Base-by-base conservation (phyloP, 2,329 filamentous ascomycete species). In the Eurotiales sp. region DNA sequence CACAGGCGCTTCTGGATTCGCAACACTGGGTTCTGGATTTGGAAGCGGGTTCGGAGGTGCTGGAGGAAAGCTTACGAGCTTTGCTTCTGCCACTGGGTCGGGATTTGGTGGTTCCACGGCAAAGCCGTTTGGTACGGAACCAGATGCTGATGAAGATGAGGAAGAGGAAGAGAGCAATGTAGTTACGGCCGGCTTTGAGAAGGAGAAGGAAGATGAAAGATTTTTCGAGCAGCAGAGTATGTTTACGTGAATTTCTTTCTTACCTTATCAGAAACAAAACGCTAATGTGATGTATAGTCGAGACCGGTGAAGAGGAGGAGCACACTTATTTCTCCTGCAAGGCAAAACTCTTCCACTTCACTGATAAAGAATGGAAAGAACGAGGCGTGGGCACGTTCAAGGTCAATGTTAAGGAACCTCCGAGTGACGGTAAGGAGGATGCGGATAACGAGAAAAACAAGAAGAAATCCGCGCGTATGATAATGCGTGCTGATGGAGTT, bases 401-500 rank as follows among this genome's bases (percentile, higher is more conserved):
- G 72, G 79, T 96, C 66, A 96, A 96, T 62, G 84, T 86, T 12
- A 81, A 82, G 2, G 77, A 81, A 57, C 81, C 77, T 52, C 74
- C 81, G 4, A 76, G 79, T 21, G 77, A 80, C 36, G 77, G 84
- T 53, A 77, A 82, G 51, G 79, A 66, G 47, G 68, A 69, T 32
- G 67, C 63, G 40, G 41, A 46, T 14, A 25, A 32, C 6, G 30
- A 30, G 8, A 45, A 27, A n/a, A 41, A 34, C 22, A 42, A 42
- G 17, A 51, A 51, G 23, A 41, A 51, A 17, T 76, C 74, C 55
- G 80, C 86, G 21, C 86, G 92, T 37, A 81, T 97, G 58, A 81
- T 97, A 55, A 90, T 96, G 84, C 86, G 92, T 15, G 90, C 95
- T 59, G 91, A 96, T 63, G 90, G 90, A 54, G 93, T 89, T 1